Evolutionary conservation across 441 rosid species (phyloP).

Genomic region (Eruca vesicaria): DNA sequence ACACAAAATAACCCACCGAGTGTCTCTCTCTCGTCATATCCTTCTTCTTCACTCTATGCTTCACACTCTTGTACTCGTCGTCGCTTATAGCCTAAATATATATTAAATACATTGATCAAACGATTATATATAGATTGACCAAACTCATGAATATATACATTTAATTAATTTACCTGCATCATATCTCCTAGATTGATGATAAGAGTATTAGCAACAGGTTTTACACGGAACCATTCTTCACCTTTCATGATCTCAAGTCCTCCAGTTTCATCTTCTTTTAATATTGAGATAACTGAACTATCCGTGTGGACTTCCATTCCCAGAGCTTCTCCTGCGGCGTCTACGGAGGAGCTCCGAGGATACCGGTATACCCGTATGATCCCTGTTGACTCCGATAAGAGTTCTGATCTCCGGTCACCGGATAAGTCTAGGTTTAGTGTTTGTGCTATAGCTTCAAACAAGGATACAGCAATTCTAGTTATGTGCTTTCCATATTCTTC

Average conservation of each 20-base stretch:
- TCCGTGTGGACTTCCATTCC: conserved; percentile 78
- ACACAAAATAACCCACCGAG: conserved; percentile 79
- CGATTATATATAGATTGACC: neutral
- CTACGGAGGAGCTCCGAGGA: conserved; percentile 31
- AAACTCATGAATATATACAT: neutral
- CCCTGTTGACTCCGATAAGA: conserved; percentile 58
- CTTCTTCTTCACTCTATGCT: conserved; percentile 60
- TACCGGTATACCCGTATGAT: conserved; percentile 59
- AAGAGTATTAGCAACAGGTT: conserved; percentile 50
- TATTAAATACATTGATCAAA: neutral
- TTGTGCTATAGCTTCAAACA: conserved; percentile 49
- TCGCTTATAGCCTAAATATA: conserved; percentile 62
- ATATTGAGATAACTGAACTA: conserved; percentile 69
- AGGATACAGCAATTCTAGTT: conserved; percentile 42
- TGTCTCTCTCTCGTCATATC: conserved; percentile 41
- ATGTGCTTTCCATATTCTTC: conserved; percentile 74
- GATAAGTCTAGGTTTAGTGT: conserved; percentile 43
- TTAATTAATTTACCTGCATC: conserved; percentile 57
- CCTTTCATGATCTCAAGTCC: conserved; percentile 69
- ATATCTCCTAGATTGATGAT: conserved; percentile 75
- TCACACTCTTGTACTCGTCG: conserved; percentile 59
- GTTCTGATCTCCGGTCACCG: conserved; percentile 21
- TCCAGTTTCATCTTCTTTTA: conserved; percentile 53
- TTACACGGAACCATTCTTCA: conserved; percentile 52
- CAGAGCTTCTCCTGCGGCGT: conserved; percentile 13